These are phyloP conservation scores for Mimosa bimucronata DNA, from an alignment of 306 rosid species.

Conservation along the genomic window DNA sequence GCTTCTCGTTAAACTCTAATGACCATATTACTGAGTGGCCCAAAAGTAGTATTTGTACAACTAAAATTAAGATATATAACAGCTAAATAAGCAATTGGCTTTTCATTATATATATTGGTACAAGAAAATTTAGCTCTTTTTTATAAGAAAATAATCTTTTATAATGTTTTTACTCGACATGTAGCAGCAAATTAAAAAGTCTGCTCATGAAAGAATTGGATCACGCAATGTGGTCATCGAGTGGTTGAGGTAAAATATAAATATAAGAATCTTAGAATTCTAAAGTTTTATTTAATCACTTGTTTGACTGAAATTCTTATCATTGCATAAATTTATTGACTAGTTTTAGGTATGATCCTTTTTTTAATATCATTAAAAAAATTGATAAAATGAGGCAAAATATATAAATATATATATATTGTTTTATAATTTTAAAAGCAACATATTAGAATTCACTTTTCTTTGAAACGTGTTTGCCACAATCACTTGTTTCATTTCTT, in stretches of 20 bases:
- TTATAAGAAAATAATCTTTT: background rate
- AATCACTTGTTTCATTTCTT: background rate
- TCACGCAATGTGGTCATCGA: background rate
- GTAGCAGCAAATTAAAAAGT: background rate
- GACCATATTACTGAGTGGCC: no score
- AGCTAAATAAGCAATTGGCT: no score
- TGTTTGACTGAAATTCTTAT: background rate
- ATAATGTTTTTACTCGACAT: background rate
- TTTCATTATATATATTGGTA: background rate
- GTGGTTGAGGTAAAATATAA: background rate
- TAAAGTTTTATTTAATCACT: background rate
- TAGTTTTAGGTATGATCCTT: background rate
- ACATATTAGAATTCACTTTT: background rate
- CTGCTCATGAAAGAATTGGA: background rate
- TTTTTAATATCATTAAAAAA: background rate
- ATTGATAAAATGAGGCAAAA: no score
- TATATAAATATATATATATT: no score
- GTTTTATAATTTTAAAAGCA: background rate
- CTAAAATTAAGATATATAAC: no score
- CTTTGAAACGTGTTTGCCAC: background rate
- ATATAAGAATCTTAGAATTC: background rate
- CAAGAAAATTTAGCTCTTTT: background rate
- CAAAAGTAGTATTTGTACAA: no score
- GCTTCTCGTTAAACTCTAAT: no score
- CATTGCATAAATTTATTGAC: background rate